Evolutionary conservation across 371 early-diverging fungal species (phyloP), one percentile per base, ranked within the genome.

Genomic region (Mucor ambiguus): DNA sequence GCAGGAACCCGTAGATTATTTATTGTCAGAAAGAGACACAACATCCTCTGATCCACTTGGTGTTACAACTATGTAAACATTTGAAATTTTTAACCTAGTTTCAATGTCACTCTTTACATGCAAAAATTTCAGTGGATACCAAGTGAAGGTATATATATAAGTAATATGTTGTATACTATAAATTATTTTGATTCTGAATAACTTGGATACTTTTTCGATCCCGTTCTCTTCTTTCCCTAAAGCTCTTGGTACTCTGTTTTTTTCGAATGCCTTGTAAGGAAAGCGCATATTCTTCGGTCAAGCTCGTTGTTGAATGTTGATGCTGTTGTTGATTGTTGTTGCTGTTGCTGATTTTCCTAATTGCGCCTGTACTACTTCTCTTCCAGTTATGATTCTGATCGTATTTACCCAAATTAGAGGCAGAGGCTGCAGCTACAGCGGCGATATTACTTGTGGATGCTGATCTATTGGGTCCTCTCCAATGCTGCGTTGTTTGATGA

Each of bases 281-380:
- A 43, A 81, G 61, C 18, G 81, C 81, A 59, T 81, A 81, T 63
- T 81, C 81, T 61, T 81, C 81, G 54, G 77, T 78, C 12, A 81
- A 60, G 55, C 79, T 78, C 16, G 70, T 59, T 2, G 68, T 3
- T 52, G 30, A 22, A 38, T 22, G 35, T 18, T 58, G 28, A n/a
- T 41, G 26, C 44, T 67, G 22, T 37, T 52, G 26, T 26, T 44
- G 10, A 24, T 24, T 48, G 26, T 24, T 48, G 12, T 48, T 28
- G 16, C 32, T 60, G 26, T 48, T 54, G 35, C 41, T 67, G 5
- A 63, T 48, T 37, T 64, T 72, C 10, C 65, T 37, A 29, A 72
- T 56, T 5, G 72, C 58, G 6, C 72, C 72, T 44, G 64, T 46
- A 32, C 72, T 72, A 55, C 72, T 72, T 60, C 72, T 57, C 32